Percentiles rank a stretch among this genome's conserved stretches.
Conservation (phyloP, 345 rosid species). For the Eucalyptus sp. region DNA sequence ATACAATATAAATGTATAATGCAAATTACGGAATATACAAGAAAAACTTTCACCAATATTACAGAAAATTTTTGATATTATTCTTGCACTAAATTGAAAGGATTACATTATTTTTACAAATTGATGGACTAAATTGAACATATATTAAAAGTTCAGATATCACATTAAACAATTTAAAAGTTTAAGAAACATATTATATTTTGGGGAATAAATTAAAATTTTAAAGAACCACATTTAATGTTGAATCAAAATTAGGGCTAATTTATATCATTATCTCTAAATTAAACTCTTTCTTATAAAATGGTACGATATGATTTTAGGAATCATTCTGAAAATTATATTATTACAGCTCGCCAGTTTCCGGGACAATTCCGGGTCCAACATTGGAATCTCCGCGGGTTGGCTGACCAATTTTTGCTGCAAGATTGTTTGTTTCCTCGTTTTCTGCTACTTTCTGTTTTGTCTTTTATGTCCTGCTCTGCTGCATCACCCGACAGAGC, state of each 20-base stretch:
- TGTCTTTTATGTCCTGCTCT: background rate
- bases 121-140: too few species aligned
- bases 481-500: background rate
- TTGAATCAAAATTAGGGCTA: background rate
- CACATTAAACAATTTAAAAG: too few species aligned
- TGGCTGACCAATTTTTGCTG: background rate
- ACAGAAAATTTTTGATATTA: too few species aligned
- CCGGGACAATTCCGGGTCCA: background rate
- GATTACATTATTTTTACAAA: too few species aligned
- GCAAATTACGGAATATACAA: too few species aligned
- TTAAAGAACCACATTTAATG: too few species aligned
- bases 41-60: too few species aligned
- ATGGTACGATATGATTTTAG: background rate
- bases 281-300: too few species aligned
- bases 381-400: background rate
- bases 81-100: too few species aligned
- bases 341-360: background rate
- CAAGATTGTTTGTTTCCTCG: background rate
- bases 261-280: background rate
- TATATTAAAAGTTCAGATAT: rapidly evolving
- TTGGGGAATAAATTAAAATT: too few species aligned
- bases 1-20: too few species aligned
- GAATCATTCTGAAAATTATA: background rate
- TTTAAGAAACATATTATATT: rapidly evolving
- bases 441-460: background rate